A percentile compares a stretch with the other conserved stretches of the same genome.
phyloP scores from a whole-genome alignment of 2,329 filamentous ascomycete species.

The Cylindrodendrum hubeiense region DNA sequence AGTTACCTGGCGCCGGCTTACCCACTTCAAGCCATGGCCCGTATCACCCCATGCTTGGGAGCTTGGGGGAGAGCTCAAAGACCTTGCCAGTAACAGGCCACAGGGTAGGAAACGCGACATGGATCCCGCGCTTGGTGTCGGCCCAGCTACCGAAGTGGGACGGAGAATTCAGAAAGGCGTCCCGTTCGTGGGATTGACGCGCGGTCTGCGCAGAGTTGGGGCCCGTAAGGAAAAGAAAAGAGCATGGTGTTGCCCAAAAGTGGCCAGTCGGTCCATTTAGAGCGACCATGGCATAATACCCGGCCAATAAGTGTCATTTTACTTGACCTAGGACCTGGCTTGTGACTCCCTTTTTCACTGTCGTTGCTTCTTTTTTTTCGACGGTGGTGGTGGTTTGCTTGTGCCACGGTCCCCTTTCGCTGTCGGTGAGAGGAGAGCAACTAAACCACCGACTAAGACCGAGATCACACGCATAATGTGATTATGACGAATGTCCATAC shows the following conservation, averaged over 20 bases:
- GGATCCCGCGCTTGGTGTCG: background rate
- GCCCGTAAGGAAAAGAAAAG: background rate
- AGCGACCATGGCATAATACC: background rate
- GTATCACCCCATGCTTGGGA: slow-evolving; percentile 13
- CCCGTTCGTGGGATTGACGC: slow-evolving; percentile 6
- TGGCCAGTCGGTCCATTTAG: background rate
- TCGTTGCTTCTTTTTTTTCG: background rate
- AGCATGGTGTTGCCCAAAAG: background rate
- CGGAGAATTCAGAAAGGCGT: slow-evolving; percentile 6
- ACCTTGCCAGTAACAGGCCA: slow-evolving; percentile 2
- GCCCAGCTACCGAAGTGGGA: slow-evolving; percentile 13
- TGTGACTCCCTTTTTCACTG: background rate
- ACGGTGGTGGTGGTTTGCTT: background rate
- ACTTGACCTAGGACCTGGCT: background rate
- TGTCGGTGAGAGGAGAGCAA: background rate
- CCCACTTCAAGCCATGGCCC: slow-evolving; percentile 8
- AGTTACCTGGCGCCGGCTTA: background rate
- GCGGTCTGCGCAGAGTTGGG: slow-evolving; percentile 3
- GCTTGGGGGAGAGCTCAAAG: background rate
- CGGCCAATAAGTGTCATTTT: background rate
- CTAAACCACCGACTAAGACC: background rate
- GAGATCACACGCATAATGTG: background rate
- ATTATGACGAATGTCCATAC: background rate
- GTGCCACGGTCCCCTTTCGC: background rate
- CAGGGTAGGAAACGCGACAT: slow-evolving; percentile 5